Conservation (phyloP, 2,329 filamentous ascomycete species). For the Setomelanomma holmii region DNA sequence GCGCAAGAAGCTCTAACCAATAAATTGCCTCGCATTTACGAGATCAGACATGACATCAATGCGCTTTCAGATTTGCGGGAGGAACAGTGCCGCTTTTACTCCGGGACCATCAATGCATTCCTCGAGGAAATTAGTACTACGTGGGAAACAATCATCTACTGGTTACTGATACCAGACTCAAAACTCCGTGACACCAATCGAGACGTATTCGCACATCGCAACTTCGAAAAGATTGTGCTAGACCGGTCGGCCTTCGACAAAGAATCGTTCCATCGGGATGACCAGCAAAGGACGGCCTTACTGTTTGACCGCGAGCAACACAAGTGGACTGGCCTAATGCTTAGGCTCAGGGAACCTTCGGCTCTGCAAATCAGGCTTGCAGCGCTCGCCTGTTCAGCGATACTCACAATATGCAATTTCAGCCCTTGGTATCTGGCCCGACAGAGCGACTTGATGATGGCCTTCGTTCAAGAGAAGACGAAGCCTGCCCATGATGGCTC, state of each 20-base stretch:
- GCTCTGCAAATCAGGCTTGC: constrained; percentile 36
- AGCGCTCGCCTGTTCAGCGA: constrained; percentile 46
- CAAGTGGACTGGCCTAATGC: constrained; percentile 43
- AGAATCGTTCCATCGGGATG: constrained; percentile 19
- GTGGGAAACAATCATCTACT: constrained; percentile 50
- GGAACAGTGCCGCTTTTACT: constrained; percentile 46
- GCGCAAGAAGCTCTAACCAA: constrained; percentile 27
- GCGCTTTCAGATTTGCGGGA: constrained; percentile 40
- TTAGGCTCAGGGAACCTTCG: constrained; percentile 33
- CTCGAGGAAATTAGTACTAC: constrained; percentile 44
- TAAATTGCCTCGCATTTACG: constrained; percentile 40
- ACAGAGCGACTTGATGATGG: constrained; percentile 26
- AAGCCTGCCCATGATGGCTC: constrained; percentile 1
- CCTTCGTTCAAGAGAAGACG: constrained; percentile 10
- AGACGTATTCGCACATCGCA: background rate
- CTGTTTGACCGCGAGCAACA: constrained; percentile 33
- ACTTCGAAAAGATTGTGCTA: constrained; percentile 20
- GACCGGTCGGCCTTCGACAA: constrained; percentile 33
- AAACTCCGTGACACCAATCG: constrained; percentile 19
- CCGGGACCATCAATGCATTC: constrained; percentile 43
- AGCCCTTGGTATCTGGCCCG: constrained; percentile 53
- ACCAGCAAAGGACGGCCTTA: constrained; percentile 1
- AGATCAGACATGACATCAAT: constrained; percentile 26
- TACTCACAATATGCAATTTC: constrained; percentile 44
- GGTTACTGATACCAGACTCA: constrained; percentile 43